These are phyloP conservation scores for Beauveria sp. DNA, from an alignment of 2,329 filamentous ascomycete species.

Conservation along the genomic window DNA sequence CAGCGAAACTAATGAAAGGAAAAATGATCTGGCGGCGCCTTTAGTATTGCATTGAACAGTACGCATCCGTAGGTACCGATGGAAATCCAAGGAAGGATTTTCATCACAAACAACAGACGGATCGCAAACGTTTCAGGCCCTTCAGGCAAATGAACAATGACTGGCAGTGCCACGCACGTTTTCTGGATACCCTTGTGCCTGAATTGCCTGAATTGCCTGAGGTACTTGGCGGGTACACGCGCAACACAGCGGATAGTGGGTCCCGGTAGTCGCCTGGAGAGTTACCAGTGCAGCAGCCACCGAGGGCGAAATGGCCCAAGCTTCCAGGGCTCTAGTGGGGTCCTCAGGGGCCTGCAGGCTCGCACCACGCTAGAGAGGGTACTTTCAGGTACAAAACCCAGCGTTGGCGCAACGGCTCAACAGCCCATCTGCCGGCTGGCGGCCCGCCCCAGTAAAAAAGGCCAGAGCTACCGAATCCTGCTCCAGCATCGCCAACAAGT, in stretches of 20 bases:
- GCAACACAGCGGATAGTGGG: background rate
- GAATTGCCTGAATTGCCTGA: background rate
- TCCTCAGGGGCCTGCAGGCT: background rate
- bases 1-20: background rate
- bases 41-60: background rate
- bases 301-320: background rate
- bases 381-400: background rate
- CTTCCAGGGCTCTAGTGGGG: background rate
- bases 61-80: background rate
- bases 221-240: background rate
- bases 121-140: slow-evolving; percentile 7
- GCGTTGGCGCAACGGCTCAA: background rate
- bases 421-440: background rate
- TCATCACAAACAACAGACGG: background rate
- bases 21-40: background rate
- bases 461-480: background rate
- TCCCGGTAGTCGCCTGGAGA: background rate
- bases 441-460: background rate
- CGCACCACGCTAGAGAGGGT: background rate
- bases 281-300: background rate
- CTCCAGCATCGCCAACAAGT: background rate
- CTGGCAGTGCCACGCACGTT: background rate
- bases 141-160: background rate
- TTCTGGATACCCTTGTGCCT: background rate
- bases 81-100: background rate